Evolutionary conservation across 1,284 basidiomycete genomes (phyloP).

Genomic region (Caloboletus firmus): DNA sequence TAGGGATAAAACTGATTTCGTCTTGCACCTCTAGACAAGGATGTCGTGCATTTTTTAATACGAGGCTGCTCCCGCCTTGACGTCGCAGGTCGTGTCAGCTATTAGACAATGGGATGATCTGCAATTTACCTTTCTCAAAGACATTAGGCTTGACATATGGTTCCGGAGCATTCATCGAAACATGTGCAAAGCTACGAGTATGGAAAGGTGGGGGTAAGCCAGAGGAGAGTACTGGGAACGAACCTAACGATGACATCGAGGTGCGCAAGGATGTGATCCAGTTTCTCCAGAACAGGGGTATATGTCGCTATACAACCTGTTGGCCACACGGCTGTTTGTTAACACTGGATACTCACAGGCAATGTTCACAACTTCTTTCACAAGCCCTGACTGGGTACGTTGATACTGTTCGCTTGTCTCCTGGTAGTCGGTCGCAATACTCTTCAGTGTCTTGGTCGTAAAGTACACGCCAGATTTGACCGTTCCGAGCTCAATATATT

Average conservation of each 20-base stretch:
- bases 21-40: slow-evolving; percentile 98
- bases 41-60: slow-evolving; percentile 85
- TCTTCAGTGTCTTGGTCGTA: slow-evolving; percentile 79
- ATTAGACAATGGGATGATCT: neutral
- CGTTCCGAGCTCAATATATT: slow-evolving; percentile 85
- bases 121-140: slow-evolving; percentile 61
- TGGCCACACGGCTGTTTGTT: neutral
- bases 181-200: slow-evolving; percentile 78
- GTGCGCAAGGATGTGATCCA: slow-evolving; percentile 87
- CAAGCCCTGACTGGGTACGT: slow-evolving; percentile 78
- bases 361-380: slow-evolving; percentile 92
- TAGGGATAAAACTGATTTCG: slow-evolving; percentile 93
- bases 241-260: slow-evolving; percentile 91
- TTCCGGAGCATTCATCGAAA: slow-evolving; percentile 83
- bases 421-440: slow-evolving; percentile 72
- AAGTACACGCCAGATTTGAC: slow-evolving; percentile 91
- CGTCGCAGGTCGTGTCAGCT: neutral
- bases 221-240: neutral
- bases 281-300: slow-evolving; percentile 84
- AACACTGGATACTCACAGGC: slow-evolving; percentile 61
- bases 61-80: slow-evolving; percentile 73
- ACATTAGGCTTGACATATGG: slow-evolving; percentile 86
- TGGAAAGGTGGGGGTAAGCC: neutral
- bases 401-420: slow-evolving; percentile 73
- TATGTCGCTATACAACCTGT: slow-evolving; percentile 70